A percentile compares a stretch with the other conserved stretches of the same genome.
phyloP scores from a whole-genome alignment of 1,139 yeast species.

The Hyphopichia wangnamkhiaoensis region DNA sequence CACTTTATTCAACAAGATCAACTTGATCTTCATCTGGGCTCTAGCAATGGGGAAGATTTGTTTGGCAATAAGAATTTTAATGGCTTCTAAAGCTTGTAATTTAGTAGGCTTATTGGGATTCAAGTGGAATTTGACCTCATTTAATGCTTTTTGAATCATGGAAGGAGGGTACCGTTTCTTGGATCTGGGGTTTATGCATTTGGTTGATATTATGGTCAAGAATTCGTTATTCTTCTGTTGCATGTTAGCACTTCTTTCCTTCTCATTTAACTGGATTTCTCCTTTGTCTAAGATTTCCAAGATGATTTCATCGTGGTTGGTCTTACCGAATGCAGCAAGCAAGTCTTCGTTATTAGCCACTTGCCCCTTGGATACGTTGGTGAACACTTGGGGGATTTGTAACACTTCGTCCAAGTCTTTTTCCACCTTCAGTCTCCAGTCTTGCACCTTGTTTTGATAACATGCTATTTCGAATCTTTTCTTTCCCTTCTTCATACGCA shows the following conservation, averaged over 20 bases:
- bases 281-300: conserved; percentile 84
- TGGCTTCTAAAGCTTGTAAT: conserved; percentile 89
- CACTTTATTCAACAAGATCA: conserved; percentile 52
- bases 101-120: conserved; percentile 81
- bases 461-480: conserved; percentile 94
- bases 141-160: conserved; percentile 85
- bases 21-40: conserved; percentile 86
- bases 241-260: conserved; percentile 79
- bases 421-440: conserved; percentile 86
- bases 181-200: conserved; percentile 87
- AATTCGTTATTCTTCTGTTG: conserved; percentile 82
- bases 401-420: conserved; percentile 93
- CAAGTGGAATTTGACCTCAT: conserved; percentile 78
- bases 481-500: conserved; percentile 85
- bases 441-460: conserved; percentile 95
- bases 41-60: conserved; percentile 92
- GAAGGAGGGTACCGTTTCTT: conserved; percentile 92
- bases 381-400: conserved; percentile 92
- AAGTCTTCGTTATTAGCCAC: conserved; percentile 90
- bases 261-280: conserved; percentile 91
- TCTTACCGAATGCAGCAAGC: conserved; percentile 69
- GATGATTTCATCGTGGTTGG: conserved; percentile 72
- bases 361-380: conserved; percentile 92
- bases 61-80: conserved; percentile 68
- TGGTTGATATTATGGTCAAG: conserved; percentile 79